Base-by-base conservation (phyloP, 116 monocot species). In the Dioscorea cayenensis region DNA sequence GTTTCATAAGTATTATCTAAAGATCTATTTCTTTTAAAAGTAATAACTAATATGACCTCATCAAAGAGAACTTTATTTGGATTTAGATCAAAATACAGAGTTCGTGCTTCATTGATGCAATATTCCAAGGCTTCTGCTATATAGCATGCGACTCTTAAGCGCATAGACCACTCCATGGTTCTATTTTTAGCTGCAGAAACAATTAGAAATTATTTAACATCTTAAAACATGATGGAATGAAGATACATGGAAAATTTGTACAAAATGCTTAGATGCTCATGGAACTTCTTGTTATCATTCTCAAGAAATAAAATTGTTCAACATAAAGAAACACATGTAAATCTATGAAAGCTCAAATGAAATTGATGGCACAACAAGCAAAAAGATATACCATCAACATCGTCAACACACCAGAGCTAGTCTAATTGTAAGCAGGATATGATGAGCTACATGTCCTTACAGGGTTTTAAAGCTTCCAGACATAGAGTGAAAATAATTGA, bases 91-190 rank as follows among this genome's bases (percentile, higher is more conserved):
- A 90, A 90, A 84, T 94, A 94, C 61, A 94, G 71, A 28, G 86
- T 84, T 17, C 88, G 73, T 20, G 84, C 94, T 67, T 91, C 73
- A 61, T 37, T 78, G 73, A 81, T 83, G 60, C 94, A 94, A 68
- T 86, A 91, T 51, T 94, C 91, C 63, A 94, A 77, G 37, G 94
- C 90, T 82, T 94, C 88, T 32, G 94, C 86, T 58, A 94, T 90
- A 37, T 79, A 86, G 67, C 66, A 83, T 49, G 94, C 84, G 64
- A 94, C 94, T 77, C 84, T 86, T 48, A 91, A 66, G 8, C 94
- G 88, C 94, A 94, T 90, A 18, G 86, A 84, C 94, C 94, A 94
- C 79, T 94, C 88, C 64, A 94, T 84, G 4, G 94, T 90, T 74
- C 91, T 91, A 27, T 76, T 91, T 75, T 94, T 91, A 91, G 91